A percentile compares a stretch with the other conserved stretches of the same genome.
Conservation (phyloP, 768 basidiomycete genomes). For the Mycena kentingensis region DNA sequence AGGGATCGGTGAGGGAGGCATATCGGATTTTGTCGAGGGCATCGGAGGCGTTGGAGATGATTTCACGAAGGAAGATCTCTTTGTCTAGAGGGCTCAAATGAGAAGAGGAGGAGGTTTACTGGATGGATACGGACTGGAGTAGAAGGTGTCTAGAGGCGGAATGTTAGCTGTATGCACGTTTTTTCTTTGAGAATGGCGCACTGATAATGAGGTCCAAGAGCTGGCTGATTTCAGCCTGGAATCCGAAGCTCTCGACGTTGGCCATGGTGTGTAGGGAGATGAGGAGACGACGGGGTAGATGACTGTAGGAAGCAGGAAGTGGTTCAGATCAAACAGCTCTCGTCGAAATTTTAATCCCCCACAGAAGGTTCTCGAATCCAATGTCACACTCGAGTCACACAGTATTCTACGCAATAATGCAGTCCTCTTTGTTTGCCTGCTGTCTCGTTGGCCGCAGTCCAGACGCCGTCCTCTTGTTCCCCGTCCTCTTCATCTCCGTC, state of each 20-base stretch:
- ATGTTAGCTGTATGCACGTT: constrained; percentile 12
- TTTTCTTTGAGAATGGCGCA: constrained; percentile 38
- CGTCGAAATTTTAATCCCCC: constrained; percentile 23
- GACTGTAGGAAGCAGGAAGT: background rate
- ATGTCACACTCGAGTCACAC: constrained; percentile 43
- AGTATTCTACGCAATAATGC: constrained; percentile 56
- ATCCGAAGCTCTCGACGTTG: constrained; percentile 81
- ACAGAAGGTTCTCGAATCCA: constrained; percentile 18
- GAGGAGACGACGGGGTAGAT: constrained; percentile 19
- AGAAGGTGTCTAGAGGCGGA: constrained; percentile 84
- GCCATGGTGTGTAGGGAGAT: constrained; percentile 51
- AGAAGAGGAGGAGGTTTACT: background rate
- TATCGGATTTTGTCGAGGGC: constrained; percentile 99
- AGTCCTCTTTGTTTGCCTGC: constrained; percentile 86
- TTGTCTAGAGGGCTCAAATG: constrained; percentile 53
- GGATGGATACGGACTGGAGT: constrained; percentile 59
- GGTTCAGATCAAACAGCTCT: too few species aligned
- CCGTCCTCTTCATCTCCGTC: constrained; percentile 92
- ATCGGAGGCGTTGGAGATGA: constrained; percentile 97
- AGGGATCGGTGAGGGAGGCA: constrained; percentile 90
- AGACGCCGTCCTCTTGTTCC: constrained; percentile 74
- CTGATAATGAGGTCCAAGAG: constrained; percentile 98
- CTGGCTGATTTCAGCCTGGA: constrained; percentile 99
- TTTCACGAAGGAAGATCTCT: constrained; percentile 98
- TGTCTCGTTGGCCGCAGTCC: constrained; percentile 83